Conservation (phyloP, 768 basidiomycete species). For the Pulveroboletus sp. region DNA sequence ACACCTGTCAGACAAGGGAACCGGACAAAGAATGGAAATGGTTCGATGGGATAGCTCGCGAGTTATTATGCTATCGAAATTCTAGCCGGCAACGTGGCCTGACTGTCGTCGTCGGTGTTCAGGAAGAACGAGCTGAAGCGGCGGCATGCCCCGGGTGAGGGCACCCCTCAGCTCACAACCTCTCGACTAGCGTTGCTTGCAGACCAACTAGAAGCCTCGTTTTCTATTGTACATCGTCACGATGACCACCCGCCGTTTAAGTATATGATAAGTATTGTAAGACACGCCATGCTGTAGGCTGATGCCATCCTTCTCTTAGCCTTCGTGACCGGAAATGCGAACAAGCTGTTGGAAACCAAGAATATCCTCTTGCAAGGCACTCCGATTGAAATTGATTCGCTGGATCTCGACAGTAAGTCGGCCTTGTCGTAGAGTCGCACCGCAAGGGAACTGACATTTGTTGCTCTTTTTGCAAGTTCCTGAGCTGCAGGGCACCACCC, state of each 20-base stretch:
- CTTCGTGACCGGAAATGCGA: slow-evolving; percentile 92
- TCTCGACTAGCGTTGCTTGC: neutral
- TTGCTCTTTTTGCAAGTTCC: slow-evolving; percentile 53
- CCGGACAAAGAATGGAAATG: neutral
- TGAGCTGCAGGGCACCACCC: slow-evolving; percentile 90
- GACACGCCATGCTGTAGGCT: neutral
- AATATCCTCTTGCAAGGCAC: slow-evolving; percentile 66
- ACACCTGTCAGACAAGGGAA: neutral
- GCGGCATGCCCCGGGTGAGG: slow-evolving; percentile 3
- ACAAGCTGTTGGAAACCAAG: slow-evolving; percentile 87
- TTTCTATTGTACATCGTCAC: neutral
- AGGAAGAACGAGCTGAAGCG: slow-evolving; percentile 5
- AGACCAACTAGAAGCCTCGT: neutral
- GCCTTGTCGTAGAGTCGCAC: neutral
- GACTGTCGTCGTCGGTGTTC: slow-evolving; percentile 15
- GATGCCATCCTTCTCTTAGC: slow-evolving; percentile 42
- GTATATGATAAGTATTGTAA: slow-evolving; percentile 17
- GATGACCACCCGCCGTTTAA: slow-evolving; percentile 25
- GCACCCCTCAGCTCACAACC: neutral
- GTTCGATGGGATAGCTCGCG: slow-evolving; percentile 1
- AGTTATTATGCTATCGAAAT: slow-evolving; percentile 1
- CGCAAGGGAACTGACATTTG: neutral
- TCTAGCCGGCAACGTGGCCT: slow-evolving; percentile 3
- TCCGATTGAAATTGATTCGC: slow-evolving; percentile 72
- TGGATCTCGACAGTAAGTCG: slow-evolving; percentile 71